Evolutionary conservation across 2,329 filamentous ascomycete genomes (phyloP).

Genomic region (Aspergillus pseudoviridinutans): DNA sequence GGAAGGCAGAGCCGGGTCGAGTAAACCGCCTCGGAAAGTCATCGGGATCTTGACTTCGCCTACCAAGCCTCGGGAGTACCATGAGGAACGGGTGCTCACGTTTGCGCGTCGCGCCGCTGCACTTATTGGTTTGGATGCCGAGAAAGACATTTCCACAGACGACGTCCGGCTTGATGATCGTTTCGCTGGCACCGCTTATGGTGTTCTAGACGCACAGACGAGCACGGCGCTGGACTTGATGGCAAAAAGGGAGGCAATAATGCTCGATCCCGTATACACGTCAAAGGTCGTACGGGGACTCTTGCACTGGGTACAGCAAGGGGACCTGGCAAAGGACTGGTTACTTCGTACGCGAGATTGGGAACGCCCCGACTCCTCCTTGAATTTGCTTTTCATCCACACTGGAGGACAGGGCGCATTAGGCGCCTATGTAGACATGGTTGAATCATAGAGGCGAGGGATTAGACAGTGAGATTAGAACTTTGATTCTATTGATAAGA

Average conservation of each 20-base stretch:
- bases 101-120: slow-evolving; percentile 25
- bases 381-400: slow-evolving; percentile 36
- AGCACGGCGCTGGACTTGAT: slow-evolving; percentile 19
- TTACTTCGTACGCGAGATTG: not conserved
- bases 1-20: not conserved
- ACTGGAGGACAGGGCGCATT: slow-evolving; percentile 34
- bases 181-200: slow-evolving; percentile 30
- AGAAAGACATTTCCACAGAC: slow-evolving; percentile 22
- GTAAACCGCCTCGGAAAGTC: slow-evolving; percentile 16
- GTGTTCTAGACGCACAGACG: slow-evolving; percentile 25
- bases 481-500: slow-evolving; percentile 16
- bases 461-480: not conserved
- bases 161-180: slow-evolving; percentile 31
- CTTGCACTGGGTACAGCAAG: slow-evolving; percentile 21
- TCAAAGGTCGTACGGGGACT: slow-evolving; percentile 29
- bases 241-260: slow-evolving; percentile 25
- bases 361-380: slow-evolving; percentile 6
- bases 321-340: slow-evolving; percentile 16
- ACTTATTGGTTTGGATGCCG: slow-evolving; percentile 26
- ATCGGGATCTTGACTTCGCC: slow-evolving; percentile 33
- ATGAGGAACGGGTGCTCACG: slow-evolving; percentile 26
- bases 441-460: not conserved
- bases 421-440: slow-evolving; percentile 26
- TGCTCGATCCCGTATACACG: slow-evolving; percentile 36
- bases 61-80: slow-evolving; percentile 24